These are phyloP conservation scores for Blumeriella jaapii DNA, from an alignment of 2,329 filamentous ascomycete genomes.

Conservation along the genomic window DNA sequence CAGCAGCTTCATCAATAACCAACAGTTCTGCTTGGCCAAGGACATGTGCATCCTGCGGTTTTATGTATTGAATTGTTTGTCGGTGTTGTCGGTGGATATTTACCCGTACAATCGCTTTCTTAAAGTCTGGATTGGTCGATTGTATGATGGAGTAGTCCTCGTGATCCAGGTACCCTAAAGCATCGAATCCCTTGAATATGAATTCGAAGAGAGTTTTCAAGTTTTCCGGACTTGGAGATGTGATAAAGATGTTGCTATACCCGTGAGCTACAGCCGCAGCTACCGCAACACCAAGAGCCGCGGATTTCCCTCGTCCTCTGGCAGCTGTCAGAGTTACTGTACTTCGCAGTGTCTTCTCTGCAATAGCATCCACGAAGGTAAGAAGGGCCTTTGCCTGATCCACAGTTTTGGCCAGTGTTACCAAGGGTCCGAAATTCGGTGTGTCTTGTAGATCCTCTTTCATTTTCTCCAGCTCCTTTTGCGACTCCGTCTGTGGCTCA, in stretches of 20 bases:
- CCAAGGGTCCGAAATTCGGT: conserved; percentile 72
- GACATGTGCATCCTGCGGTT: conserved; percentile 90
- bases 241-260: conserved; percentile 99
- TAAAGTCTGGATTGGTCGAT: conserved; percentile 95
- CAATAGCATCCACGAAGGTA: conserved; percentile 91
- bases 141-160: conserved; percentile 97
- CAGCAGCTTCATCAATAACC: conserved; percentile 95
- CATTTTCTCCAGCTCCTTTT: conserved; percentile 70
- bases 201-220: conserved; percentile 98
- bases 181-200: conserved; percentile 95
- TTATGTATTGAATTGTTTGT: conserved; percentile 97
- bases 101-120: conserved; percentile 95
- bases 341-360: conserved; percentile 87
- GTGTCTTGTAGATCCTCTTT: conserved; percentile 81
- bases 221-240: conserved; percentile 93
- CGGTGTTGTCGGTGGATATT: conserved; percentile 92
- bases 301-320: conserved; percentile 92
- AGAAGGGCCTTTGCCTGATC: conserved; percentile 96
- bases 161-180: conserved; percentile 86
- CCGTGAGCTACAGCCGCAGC: conserved; percentile 90
- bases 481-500: conserved; percentile 56
- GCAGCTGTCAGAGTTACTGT: conserved; percentile 90
- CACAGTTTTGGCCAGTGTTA: conserved; percentile 77
- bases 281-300: conserved; percentile 85
- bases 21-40: conserved; percentile 89